Evolutionary conservation across 139 green algal species (phyloP), one percentile per base, ranked within the genome.

Genomic region (Ulvella scutata): DNA sequence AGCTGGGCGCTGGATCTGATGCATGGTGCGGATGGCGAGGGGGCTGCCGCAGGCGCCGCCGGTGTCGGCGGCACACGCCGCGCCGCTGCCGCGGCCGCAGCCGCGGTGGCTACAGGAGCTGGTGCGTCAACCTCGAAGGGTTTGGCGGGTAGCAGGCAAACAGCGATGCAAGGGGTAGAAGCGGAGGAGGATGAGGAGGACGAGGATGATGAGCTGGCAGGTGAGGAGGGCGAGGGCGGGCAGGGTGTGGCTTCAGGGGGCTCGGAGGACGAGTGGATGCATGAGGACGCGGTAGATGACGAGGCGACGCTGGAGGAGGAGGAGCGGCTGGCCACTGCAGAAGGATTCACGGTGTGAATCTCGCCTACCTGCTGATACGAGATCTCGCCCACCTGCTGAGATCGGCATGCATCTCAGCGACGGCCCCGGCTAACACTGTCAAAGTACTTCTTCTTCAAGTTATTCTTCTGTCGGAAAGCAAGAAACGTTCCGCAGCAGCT

Each of bases 221-320:
- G 40, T 59, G 40, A 72, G 33, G 75, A 74, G 17, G 83, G 75
- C 29, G 77, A 81, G 7, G 77, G 79, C 36, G 76, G 76, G 51
- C 35, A 31, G 3, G 29, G 72, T 33, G 35, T 39, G 21, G 43
- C 77, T 35, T 75, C 36, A 29, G 78, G 76, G 20, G 77, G 40
- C 28, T 72, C 60, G 10, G 76, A 80, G 37, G 40, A 44, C 31
- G 73, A 80, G 13, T 80, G 51, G 39, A 37, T 72, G 37, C 72
- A 74, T 6, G 83, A 74, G 31, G 77, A 81, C 9, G 77, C 77
- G 40, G 76, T 73, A 17, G 85, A 92, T 73, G 90, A 96, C 62
- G 91, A 94, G 81, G 77, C 43, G 21, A 94, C 88, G 2, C 79
- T 93, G 39, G 89, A 93, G 43, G 89, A 91, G 75, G 88, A 94